phyloP scores from a whole-genome alignment of 768 basidiomycete genomes.

The Tricholoma saponaceum region DNA sequence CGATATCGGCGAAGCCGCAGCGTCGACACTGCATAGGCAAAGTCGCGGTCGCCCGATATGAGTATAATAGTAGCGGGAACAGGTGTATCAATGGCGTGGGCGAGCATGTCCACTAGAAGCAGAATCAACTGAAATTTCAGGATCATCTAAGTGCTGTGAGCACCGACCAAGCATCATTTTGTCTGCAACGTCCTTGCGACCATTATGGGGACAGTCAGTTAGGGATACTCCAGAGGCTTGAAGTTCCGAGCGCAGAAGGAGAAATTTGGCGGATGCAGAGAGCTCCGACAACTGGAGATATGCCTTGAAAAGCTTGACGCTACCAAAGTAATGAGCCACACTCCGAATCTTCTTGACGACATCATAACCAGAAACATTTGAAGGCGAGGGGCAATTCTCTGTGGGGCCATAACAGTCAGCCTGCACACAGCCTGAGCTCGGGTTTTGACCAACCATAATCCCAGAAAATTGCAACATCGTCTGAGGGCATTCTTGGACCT shows the following conservation, averaged over 20 bases:
- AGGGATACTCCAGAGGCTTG: slow-evolving; percentile 46
- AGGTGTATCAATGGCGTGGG: slow-evolving; percentile 60
- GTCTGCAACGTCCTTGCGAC: slow-evolving; percentile 39
- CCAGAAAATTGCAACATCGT: slow-evolving; percentile 42
- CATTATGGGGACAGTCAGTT: slow-evolving; percentile 32
- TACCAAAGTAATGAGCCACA: slow-evolving; percentile 47
- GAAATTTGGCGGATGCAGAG: slow-evolving; percentile 26
- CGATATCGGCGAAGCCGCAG: slow-evolving; percentile 50
- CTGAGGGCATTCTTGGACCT: background rate
- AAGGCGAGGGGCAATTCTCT: slow-evolving; percentile 42
- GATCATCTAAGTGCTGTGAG: background rate
- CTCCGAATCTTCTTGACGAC: slow-evolving; percentile 42
- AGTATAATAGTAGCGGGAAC: slow-evolving; percentile 52
- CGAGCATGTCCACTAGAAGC: slow-evolving; percentile 58
- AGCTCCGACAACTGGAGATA: slow-evolving; percentile 45
- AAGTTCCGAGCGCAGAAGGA: slow-evolving; percentile 38
- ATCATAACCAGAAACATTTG: slow-evolving; percentile 37
- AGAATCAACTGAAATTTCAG: slow-evolving; percentile 1
- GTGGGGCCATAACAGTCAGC: background rate
- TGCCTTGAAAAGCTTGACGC: slow-evolving; percentile 49
- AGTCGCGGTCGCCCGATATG: slow-evolving; percentile 65
- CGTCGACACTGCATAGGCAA: slow-evolving; percentile 58
- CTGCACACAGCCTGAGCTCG: background rate
- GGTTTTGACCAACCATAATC: slow-evolving; percentile 28
- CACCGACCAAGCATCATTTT: slow-evolving; percentile 46